Evolutionary conservation across 208 protist genomes (phyloP).

Genomic region (Endotrypanum monterogeii): DNA sequence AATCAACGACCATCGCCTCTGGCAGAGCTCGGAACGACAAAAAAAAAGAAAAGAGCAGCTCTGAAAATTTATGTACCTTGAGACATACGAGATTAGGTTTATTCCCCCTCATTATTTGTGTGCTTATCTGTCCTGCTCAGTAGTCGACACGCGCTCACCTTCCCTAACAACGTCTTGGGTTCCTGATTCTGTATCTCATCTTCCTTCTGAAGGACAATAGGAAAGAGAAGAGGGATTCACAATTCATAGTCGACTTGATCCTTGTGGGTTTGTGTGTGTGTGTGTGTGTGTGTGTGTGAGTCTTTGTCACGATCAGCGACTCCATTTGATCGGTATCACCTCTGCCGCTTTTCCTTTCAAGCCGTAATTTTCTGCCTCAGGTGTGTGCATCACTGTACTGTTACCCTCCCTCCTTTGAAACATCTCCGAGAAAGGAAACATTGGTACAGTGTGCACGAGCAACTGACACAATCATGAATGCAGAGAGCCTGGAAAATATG

Average conservation of each 20-base stretch:
- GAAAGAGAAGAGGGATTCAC: not conserved
- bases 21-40: not conserved
- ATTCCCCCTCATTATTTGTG: not conserved
- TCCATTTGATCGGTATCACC: not conserved
- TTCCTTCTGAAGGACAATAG: not conserved
- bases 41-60: not conserved
- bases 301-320: no score
- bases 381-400: not conserved
- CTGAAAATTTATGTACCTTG: no score
- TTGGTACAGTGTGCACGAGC: not conserved
- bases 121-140: not conserved
- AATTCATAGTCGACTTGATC: not conserved
- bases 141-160: not conserved
- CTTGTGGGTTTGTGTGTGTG: not conserved
- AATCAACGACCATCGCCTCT: not conserved
- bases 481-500: conserved; percentile 4
- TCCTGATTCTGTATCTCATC: not conserved
- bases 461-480: not conserved
- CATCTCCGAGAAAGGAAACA: no score
- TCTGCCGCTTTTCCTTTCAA: not conserved
- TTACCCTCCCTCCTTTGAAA: not conserved
- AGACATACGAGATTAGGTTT: not conserved
- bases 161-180: not conserved
- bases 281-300: not conserved
- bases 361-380: not conserved